These are phyloP conservation scores for Apiotrichum gamsii DNA, from an alignment of 1,284 basidiomycete species.

Conservation along the genomic window DNA sequence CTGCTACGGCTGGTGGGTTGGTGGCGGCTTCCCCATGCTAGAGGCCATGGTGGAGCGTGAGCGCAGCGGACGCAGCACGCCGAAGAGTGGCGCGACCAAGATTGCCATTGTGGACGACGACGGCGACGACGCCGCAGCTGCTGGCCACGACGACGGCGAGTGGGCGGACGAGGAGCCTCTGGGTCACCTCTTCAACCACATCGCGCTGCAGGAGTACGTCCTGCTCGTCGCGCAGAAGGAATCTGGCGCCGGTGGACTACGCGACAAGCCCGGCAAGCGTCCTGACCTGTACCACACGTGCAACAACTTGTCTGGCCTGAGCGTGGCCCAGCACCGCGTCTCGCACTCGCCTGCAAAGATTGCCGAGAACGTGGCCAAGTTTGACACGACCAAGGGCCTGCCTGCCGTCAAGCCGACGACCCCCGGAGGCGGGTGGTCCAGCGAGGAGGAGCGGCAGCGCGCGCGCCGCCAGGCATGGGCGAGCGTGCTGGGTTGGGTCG, in stretches of 20 bases:
- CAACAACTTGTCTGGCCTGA: conserved; percentile 83
- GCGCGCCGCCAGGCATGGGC: conserved; percentile 57
- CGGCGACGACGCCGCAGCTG: conserved; percentile 26
- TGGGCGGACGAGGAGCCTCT: conserved; percentile 16
- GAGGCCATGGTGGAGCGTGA: conserved; percentile 55
- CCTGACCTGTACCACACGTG: conserved; percentile 87
- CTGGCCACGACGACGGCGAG: conserved; percentile 27
- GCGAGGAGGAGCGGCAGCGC: conserved; percentile 39
- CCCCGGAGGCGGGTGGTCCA: conserved; percentile 26
- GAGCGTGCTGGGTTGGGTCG: conserved; percentile 64
- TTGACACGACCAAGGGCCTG: conserved; percentile 27
- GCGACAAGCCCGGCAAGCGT: conserved; percentile 90
- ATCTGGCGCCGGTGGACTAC: conserved; percentile 54
- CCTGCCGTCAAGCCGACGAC: conserved; percentile 25
- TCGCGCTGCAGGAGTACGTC: conserved; percentile 81
- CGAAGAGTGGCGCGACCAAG: conserved; percentile 3
- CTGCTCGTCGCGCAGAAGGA: conserved; percentile 78
- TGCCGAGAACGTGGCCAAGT: conserved; percentile 44
- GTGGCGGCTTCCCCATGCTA: conserved; percentile 76
- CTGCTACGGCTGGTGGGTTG: conserved; percentile 99
- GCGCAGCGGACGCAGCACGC: conserved; percentile 14
- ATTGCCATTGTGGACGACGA: conserved; percentile 20
- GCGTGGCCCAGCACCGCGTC: conserved; percentile 73
- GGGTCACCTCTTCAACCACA: conserved; percentile 43
- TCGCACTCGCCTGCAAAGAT: conserved; percentile 52